A percentile compares a stretch with the other conserved stretches of the same genome.
Evolutionary conservation across 139 green algal genomes (phyloP).

Genomic region (Chlamydomonas sphaeroides): DNA sequence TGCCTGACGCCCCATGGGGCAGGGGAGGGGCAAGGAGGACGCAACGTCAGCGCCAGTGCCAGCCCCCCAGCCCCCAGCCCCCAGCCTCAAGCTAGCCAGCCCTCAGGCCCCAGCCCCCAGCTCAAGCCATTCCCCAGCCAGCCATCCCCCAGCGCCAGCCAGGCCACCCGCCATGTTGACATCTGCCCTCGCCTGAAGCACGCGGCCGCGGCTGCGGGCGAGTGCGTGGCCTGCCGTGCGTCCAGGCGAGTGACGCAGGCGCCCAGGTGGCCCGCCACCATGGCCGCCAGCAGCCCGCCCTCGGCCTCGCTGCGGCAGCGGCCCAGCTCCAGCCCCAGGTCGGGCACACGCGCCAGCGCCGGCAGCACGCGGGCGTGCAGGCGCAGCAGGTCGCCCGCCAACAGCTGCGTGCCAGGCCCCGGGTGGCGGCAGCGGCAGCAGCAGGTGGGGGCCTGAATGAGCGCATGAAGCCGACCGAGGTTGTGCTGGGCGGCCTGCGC

Average conservation of each 20-base stretch:
- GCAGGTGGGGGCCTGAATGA: neutral
- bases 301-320: neutral
- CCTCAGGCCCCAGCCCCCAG: neutral
- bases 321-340: neutral
- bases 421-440: neutral
- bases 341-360: neutral
- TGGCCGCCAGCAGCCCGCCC: neutral
- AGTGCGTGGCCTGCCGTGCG: neutral
- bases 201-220: no score
- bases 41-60: no score
- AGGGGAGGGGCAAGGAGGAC: no score
- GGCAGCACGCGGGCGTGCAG: neutral
- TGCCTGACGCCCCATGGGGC: no score
- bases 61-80: no score
- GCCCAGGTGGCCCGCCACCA: neutral
- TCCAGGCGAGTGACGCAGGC: neutral
- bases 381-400: neutral
- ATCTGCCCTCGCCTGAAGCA: no score
- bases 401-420: neutral
- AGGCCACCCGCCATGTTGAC: no score
- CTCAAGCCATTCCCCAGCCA: neutral
- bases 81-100: neutral
- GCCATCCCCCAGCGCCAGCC: neutral
- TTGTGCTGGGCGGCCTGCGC: no score
- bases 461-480: no score